A percentile compares a stretch with the other conserved stretches of the same genome.
Conservation (phyloP, 2,329 filamentous ascomycete species). For the Cytospora chrysosperma region DNA sequence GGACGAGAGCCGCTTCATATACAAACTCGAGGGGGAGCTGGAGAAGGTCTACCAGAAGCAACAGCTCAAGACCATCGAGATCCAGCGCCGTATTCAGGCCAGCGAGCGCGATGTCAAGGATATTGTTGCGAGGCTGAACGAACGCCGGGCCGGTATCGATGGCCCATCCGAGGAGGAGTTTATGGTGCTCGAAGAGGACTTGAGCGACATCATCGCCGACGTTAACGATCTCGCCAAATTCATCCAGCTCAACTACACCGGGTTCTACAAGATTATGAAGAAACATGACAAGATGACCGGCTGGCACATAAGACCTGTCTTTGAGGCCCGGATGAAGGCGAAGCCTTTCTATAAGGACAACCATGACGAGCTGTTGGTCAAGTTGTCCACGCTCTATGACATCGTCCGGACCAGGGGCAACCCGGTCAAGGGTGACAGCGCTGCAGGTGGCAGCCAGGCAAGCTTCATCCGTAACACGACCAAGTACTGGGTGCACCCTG, state of each 20-base stretch:
- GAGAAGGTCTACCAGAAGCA: conserved; percentile 98
- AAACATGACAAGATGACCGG: conserved; percentile 98
- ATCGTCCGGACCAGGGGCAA: conserved; percentile 90
- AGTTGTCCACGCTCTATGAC: conserved; percentile 93
- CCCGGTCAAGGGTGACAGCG: conserved; percentile 85
- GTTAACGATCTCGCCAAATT: conserved; percentile 98
- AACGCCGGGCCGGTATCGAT: conserved; percentile 55
- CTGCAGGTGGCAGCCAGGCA: conserved; percentile 87
- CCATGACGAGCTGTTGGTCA: conserved; percentile 93
- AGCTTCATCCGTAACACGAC: conserved; percentile 97
- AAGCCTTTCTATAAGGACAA: conserved; percentile 99
- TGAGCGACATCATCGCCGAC: conserved; percentile 97
- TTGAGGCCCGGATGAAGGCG: conserved; percentile 88
- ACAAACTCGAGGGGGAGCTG: conserved; percentile 82
- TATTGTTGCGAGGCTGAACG: conserved; percentile 74
- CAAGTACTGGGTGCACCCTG: conserved; percentile 98
- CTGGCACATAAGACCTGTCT: conserved; percentile 94
- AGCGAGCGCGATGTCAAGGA: conserved; percentile 88
- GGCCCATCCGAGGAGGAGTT: conserved; percentile 87
- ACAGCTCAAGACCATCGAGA: conserved; percentile 95
- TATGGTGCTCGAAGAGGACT: conserved; percentile 85
- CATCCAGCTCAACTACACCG: conserved; percentile 96
- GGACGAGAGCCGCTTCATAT: conserved; percentile 86
- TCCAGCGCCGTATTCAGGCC: conserved; percentile 82
- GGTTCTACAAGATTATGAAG: conserved; percentile 99